Base-by-base conservation (phyloP, 2,329 filamentous ascomycete species). In the Tolypocladium sp. region DNA sequence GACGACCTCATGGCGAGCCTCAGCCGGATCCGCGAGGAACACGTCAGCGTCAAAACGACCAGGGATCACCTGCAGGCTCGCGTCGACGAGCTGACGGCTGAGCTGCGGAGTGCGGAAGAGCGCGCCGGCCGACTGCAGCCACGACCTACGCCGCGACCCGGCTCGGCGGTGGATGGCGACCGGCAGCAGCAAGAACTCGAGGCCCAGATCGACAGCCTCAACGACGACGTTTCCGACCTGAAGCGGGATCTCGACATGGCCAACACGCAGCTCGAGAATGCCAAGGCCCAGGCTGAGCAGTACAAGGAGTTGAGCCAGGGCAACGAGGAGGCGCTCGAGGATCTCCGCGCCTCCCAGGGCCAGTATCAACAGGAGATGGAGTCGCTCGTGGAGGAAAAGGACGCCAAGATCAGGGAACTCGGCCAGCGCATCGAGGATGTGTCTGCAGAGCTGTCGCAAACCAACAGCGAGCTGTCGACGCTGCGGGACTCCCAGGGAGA, bases 341-440 rank as follows among this genome's bases (percentile, higher is more conserved):
- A 87, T 60, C 79, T 95, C 58, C 88, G 87, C 55, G 85, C 89
- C 41, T 89, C 91, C 0, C 87, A 94, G 62, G 92, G 96, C 54
- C 85, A 94, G 69, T 96, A 92, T 72, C 85, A 86, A n/a, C 85
- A 93, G 65, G 91, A 97, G 68, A 91, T 91, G 71, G 92, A 96
- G 65, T 76, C 79, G 15, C 76, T 89, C 17, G 77, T 96, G 15
- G 80, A 85, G 57, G 85, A 92, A 68, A 97, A 94, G 78, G 88
- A 95, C 61, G 78, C 79, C 9, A 89, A 84, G 68, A 89, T 97
- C 65, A 82, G 85, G 63, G 91, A 97, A 70, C 81, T 97, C 15
- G 84, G 92, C 68, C 87, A 92, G 71, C 87, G 91, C 12, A 80
- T 95, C 42, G 88, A 95, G 63, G 93, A 96, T 58, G 84, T 97